These are phyloP conservation scores for Metarhizium sp. DNA, from an alignment of 2,329 filamentous ascomycete genomes.

Conservation along the genomic window DNA sequence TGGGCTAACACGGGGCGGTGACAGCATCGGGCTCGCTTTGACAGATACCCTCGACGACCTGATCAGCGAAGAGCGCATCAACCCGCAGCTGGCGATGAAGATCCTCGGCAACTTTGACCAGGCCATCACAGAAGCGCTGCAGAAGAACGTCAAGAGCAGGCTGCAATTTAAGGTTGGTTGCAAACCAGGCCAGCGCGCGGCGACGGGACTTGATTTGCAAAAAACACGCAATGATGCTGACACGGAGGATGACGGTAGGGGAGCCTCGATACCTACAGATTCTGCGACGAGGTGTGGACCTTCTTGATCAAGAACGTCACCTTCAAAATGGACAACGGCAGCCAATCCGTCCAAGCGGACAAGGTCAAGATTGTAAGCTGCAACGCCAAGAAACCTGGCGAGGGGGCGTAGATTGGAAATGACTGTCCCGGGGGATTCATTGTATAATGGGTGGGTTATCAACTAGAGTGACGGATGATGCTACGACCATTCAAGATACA, in stretches of 20 bases:
- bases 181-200: background rate
- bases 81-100: slow-evolving; percentile 98
- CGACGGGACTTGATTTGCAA: background rate
- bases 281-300: slow-evolving; percentile 99
- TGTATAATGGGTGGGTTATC: background rate
- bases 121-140: slow-evolving; percentile 80
- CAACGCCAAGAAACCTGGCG: slow-evolving; percentile 66
- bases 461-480: background rate
- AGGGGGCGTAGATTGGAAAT: slow-evolving; percentile 14
- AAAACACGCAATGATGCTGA: background rate
- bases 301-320: slow-evolving; percentile 97
- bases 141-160: slow-evolving; percentile 84
- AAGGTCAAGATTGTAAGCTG: slow-evolving; percentile 98
- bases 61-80: slow-evolving; percentile 89
- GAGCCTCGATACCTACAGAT: slow-evolving; percentile 94
- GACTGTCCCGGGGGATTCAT: too few species aligned
- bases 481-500: background rate
- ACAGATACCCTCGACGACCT: slow-evolving; percentile 96
- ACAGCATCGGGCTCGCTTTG: slow-evolving; percentile 82
- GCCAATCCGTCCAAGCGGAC: slow-evolving; percentile 66
- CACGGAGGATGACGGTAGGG: slow-evolving; percentile 47
- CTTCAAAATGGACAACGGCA: slow-evolving; percentile 90
- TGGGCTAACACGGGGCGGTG: slow-evolving; percentile 1
- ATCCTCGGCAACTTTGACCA: slow-evolving; percentile 94
- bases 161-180: slow-evolving; percentile 81